Percentiles rank a stretch among this genome's conserved stretches.
These are phyloP conservation scores for Eimeria maxima DNA, from an alignment of 169 alveolate species.

Conservation along the genomic window DNA sequence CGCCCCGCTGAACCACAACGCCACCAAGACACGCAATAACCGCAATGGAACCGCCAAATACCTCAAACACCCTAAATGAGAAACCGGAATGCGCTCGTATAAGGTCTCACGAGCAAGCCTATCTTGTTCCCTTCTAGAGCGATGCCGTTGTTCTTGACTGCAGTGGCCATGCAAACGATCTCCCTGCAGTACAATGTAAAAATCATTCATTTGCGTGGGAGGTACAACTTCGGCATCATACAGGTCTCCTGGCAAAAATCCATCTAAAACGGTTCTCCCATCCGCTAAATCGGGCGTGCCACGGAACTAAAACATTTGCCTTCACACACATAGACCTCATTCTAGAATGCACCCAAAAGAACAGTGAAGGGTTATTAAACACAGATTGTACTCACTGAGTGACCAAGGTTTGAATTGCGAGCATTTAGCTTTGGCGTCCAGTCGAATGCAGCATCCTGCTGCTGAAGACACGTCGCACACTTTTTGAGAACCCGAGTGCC, in stretches of 20 bases:
- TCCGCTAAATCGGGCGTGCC: background rate
- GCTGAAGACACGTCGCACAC: slow-evolving; percentile 51
- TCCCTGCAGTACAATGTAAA: slow-evolving; percentile 1
- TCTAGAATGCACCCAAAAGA: background rate
- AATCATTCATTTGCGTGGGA: background rate
- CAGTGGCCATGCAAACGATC: slow-evolving; percentile 78
- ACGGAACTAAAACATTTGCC: background rate
- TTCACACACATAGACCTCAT: background rate
- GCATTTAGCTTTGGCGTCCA: slow-evolving; percentile 78
- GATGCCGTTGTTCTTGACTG: slow-evolving; percentile 69
- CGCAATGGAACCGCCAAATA: background rate
- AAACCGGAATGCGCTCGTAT: background rate
- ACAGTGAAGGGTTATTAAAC: background rate
- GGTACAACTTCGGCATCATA: background rate
- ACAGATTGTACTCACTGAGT: slow-evolving; percentile 34
- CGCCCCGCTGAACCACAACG: slow-evolving; percentile 66
- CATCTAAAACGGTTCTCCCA: background rate
- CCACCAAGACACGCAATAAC: background rate
- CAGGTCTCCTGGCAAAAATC: background rate
- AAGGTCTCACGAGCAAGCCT: slow-evolving; percentile 67
- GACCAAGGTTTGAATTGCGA: slow-evolving; percentile 65
- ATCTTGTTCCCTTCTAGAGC: slow-evolving; percentile 67
- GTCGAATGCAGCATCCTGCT: slow-evolving; percentile 72
- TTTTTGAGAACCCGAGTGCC: background rate
- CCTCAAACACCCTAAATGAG: background rate